Evolutionary conservation across 1,284 basidiomycete genomes (phyloP), one percentile per base, ranked within the genome.

Genomic region (Cutaneotrichosporon sp.): DNA sequence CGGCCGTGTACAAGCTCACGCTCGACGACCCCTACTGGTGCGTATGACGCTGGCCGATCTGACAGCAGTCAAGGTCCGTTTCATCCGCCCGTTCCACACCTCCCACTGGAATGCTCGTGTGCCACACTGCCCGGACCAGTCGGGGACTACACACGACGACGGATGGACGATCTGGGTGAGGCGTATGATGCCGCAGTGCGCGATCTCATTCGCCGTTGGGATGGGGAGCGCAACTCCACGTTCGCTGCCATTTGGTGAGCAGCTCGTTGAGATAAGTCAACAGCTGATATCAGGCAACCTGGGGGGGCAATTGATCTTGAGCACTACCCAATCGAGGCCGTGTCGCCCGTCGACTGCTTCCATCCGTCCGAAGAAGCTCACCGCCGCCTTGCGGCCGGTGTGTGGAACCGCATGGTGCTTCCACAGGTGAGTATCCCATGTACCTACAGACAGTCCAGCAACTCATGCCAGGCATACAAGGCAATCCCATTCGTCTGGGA

Each of bases 341-440:
- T 76, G 5, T 71, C 67, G 8, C 62, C 64, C n/a, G 59, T 70
- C 6, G 75, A 77, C 54, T 77, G 74, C 56, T 77, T 76, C 59
- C 75, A 76, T 45, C 75, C 75, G 4, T 70, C 68, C 12, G 66
- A 63, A 17, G 61, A 60, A 22, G 69, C 68, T 1, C 75, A 76
- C 52, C 60, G 65, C 44, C 55, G 74, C 1, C 64, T 76, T 14
- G 74, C 72, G 4, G 68, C 70, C 1, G 74, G 72, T 0, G 47
- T 76, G 29, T 76, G 75, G 75, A 75, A 75, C 54, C 52, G 74
- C 26, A 53, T 76, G 27, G 65, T 29, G 1, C 27, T 39, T n/a
- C 17, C 24, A 7, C 37, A 53, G 34, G 59, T 51, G n/a, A 24
- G 26, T 22, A 7, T 17, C 12, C 10, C n/a, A 7, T 14, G 7